A percentile compares a stretch with the other conserved stretches of the same genome.
phyloP scores from a whole-genome alignment of 768 basidiomycete species.

The Boletus subcaerulescens region DNA sequence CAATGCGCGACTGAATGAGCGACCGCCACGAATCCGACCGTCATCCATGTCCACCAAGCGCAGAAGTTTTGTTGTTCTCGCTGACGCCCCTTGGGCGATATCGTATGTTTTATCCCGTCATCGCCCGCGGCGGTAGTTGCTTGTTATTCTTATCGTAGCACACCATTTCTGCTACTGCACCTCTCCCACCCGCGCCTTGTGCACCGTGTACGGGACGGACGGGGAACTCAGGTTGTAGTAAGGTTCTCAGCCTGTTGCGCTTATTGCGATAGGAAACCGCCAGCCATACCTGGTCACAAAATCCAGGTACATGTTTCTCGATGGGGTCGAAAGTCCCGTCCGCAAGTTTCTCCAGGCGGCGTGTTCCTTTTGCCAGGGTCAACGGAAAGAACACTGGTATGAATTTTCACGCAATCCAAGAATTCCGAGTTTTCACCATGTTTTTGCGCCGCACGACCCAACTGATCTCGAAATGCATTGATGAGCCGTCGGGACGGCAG shows the following conservation, averaged over 20 bases:
- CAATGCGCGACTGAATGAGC: background rate
- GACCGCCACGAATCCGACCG: background rate
- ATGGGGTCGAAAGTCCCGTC: background rate
- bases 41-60: slow-evolving; percentile 21
- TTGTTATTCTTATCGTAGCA: slow-evolving; percentile 20
- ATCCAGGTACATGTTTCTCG: background rate
- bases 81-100: slow-evolving; percentile 20
- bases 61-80: slow-evolving; percentile 17
- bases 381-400: background rate
- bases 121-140: slow-evolving; percentile 12
- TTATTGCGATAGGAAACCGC: background rate
- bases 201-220: background rate
- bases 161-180: slow-evolving; percentile 5
- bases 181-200: slow-evolving; percentile 4
- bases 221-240: slow-evolving; percentile 4
- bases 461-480: background rate
- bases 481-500: background rate
- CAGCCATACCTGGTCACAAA: background rate
- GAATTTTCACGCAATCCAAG: background rate
- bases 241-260: background rate
- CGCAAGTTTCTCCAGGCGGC: background rate
- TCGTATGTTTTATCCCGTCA: slow-evolving; percentile 25
- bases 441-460: background rate
- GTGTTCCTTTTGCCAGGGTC: background rate
- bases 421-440: background rate